Evolutionary conservation across 139 green algal species (phyloP).

Genomic region (Auxenochlorella pyrenoidosa): DNA sequence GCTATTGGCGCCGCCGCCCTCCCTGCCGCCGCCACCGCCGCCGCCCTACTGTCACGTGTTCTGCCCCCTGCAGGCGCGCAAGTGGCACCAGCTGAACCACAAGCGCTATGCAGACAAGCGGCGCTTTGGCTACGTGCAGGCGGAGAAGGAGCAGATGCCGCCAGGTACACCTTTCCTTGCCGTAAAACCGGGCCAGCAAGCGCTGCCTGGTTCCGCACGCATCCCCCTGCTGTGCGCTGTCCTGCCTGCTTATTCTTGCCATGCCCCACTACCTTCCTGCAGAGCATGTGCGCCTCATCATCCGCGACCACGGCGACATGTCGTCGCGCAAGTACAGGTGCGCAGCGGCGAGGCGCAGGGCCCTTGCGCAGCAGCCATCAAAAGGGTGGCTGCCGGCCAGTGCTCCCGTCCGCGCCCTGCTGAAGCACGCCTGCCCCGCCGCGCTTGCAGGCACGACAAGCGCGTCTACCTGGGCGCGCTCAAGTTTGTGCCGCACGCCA

Average conservation of each 20-base stretch:
- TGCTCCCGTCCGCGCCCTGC: too few species aligned
- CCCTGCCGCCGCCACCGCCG: background rate
- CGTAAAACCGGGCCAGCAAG: too few species aligned
- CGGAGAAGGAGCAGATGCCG: slow-evolving; percentile 98
- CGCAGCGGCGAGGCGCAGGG: background rate
- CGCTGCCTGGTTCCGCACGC: background rate
- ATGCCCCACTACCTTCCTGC: background rate
- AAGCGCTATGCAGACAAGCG: slow-evolving; percentile 95
- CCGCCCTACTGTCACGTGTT: background rate
- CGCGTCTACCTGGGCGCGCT: slow-evolving; percentile 98
- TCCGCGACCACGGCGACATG: slow-evolving; percentile 99
- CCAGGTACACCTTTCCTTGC: slow-evolving; percentile 45
- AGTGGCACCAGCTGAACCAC: slow-evolving; percentile 93
- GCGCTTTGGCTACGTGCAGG: slow-evolving; percentile 91
- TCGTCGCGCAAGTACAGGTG: slow-evolving; percentile 91
- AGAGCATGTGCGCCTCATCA: slow-evolving; percentile 99
- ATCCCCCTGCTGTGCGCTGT: background rate
- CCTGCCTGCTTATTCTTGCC: background rate
- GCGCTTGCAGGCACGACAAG: slow-evolving; percentile 88
- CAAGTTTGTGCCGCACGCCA: slow-evolving; percentile 99
- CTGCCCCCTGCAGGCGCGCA: slow-evolving; percentile 81
- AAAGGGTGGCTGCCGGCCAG: too few species aligned
- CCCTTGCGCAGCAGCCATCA: too few species aligned
- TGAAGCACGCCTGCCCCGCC: background rate
- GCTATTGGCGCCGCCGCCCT: too few species aligned